Base-by-base conservation (phyloP, 192 early-diverging fungal species). In the Polychytrium aggregatum region DNA sequence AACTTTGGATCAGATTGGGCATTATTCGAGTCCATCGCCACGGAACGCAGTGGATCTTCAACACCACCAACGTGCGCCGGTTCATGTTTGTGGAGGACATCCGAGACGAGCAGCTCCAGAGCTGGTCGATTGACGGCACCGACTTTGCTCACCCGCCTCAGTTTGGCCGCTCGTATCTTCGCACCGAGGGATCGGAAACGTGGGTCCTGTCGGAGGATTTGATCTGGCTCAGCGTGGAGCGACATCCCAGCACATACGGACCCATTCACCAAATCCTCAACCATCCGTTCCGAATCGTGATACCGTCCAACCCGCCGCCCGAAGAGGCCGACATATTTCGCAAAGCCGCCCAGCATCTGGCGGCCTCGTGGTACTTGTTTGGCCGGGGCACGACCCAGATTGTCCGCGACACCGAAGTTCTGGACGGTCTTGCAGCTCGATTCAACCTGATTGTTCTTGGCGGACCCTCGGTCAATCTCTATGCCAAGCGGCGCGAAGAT, bases 341-440 rank as follows among this genome's bases (percentile, higher is more conserved):
- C 10, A 60, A 79, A 20, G 50, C 62, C 1, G 80, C 82, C 10
- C 70, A 74, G 21, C 62, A 80, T 24, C 50, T 87, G 18, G 63
- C 76, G 2, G 63, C 72, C 21, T 74, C 71, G 24, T 84, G 83
- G 78, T 83, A 78, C 45, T 44, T 82, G 1, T 83, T 71, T 48
- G 80, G 76, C 13, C 41, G 74, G 10, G 80, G 82, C 0, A 75
- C 77, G 33, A 64, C 81, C 0, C 58, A 73, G 27, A 76, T 83
- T 37, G 18, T 82, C 5, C 60, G 61, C 0, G 84, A 87, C 49
- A 35, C 63, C 0, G 79, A 79, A 44, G 70, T 67, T 5, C 39
- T 60, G 5, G 61, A 62, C 16, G 60, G 58, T 11, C 35, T 65
- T 16, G 44, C 60, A 1, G 60, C 60, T 10, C 56, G 51, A 43